These are phyloP conservation scores for Corrigiola litoralis DNA, from an alignment of 179 eudicot species.

Conservation along the genomic window DNA sequence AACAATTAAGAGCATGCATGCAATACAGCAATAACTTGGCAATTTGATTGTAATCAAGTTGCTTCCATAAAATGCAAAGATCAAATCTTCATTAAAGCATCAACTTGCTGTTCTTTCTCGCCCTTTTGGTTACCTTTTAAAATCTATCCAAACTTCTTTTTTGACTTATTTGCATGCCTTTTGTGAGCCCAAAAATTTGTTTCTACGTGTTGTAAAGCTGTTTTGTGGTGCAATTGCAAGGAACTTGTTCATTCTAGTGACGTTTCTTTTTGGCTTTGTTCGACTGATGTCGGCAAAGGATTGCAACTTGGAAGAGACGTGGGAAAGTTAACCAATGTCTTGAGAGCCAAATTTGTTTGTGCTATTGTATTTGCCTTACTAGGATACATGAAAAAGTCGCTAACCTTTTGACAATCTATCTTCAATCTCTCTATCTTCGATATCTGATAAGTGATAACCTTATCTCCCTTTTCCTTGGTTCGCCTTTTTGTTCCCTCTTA, in stretches of 20 bases:
- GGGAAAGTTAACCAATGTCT: slow-evolving; percentile 2
- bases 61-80: slow-evolving; percentile 1
- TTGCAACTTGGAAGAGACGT: slow-evolving; percentile 24
- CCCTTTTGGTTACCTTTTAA: neutral
- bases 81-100: too few species aligned
- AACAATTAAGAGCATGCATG: slow-evolving; percentile 24
- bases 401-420: slow-evolving; percentile 14
- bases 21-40: slow-evolving; percentile 4
- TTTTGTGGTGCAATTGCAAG: slow-evolving; percentile 12
- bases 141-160: neutral
- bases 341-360: neutral
- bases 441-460: neutral
- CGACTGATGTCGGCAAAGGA: neutral
- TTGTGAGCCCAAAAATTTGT: slow-evolving; percentile 13
- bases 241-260: neutral
- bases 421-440: neutral
- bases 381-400: slow-evolving; percentile 16
- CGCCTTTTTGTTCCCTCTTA: neutral
- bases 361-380: slow-evolving; percentile 1
- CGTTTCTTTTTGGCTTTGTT: slow-evolving; percentile 9
- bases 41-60: neutral
- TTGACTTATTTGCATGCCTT: slow-evolving; percentile 23
- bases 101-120: neutral
- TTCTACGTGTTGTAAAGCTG: slow-evolving; percentile 15
- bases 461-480: neutral